Conservation (phyloP, 1,139 yeast species). For the Dujonia santamariae region DNA sequence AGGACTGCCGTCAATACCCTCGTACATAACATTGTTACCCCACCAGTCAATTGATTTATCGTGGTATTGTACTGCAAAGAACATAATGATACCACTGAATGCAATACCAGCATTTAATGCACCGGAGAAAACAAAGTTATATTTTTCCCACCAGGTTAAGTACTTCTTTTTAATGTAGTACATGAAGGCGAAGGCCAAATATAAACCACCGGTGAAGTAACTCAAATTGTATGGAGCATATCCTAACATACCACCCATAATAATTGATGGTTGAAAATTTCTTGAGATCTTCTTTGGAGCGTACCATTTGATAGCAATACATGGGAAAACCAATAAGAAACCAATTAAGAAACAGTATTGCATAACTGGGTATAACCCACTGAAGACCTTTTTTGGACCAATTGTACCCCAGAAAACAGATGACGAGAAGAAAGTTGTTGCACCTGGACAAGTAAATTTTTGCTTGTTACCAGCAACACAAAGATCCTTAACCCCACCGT, state of each 20-base stretch:
- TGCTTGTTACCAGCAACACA: conserved; percentile 38
- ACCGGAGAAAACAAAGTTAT: conserved; percentile 21
- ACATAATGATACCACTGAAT: conserved; percentile 45
- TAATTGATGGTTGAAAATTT: conserved; percentile 40
- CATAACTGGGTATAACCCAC: conserved; percentile 44
- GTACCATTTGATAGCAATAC: conserved; percentile 36
- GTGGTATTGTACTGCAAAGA: conserved; percentile 49
- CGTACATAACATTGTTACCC: conserved; percentile 48
- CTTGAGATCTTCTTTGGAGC: conserved; percentile 27
- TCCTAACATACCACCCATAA: conserved; percentile 34
- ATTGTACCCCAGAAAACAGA: conserved; percentile 60
- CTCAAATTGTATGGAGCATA: conserved; percentile 52
- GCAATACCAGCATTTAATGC: conserved; percentile 54
- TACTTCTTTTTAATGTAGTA: conserved; percentile 41
- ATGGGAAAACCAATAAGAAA: conserved; percentile 39
- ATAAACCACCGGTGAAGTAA: conserved; percentile 44
- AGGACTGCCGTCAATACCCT: conserved; percentile 37
- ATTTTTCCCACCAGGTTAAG: conserved; percentile 47
- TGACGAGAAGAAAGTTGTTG: conserved; percentile 48
- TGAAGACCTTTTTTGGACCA: conserved; percentile 57
- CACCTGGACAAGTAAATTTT: conserved; percentile 48
- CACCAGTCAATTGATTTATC: conserved; percentile 46
- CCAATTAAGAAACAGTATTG: conserved; percentile 56
- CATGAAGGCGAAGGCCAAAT: conserved; percentile 44
- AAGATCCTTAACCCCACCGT: conserved; percentile 28